phyloP scores from a whole-genome alignment of 192 early-diverging fungal species.

The Coemansia javaensis region DNA sequence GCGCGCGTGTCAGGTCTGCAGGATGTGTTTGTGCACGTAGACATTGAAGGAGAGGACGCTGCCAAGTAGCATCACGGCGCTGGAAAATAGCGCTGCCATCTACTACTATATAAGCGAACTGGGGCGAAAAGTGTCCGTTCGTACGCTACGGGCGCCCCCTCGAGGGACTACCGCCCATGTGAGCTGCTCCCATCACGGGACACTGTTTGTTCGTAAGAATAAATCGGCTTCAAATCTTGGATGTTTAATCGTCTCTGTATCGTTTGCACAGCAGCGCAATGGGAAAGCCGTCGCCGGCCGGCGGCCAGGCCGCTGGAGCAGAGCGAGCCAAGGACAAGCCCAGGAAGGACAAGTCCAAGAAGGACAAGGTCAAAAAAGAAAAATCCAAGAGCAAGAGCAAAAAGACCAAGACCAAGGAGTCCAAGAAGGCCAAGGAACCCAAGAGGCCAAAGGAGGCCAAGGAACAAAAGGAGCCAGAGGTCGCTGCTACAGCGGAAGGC shows the following conservation, averaged over 20 bases:
- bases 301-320: too few relatives aligned
- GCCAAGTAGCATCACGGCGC: too few relatives aligned
- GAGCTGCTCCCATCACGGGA: too few relatives aligned
- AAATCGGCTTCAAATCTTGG: too few relatives aligned
- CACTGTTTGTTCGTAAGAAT: too few relatives aligned
- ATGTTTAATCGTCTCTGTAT: too few relatives aligned
- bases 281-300: too few relatives aligned
- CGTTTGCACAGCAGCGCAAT: neutral
- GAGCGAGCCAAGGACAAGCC: neutral
- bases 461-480: slow-evolving; percentile 9
- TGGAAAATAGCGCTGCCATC: too few relatives aligned
- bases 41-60: slow-evolving; percentile 1
- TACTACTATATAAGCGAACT: too few relatives aligned
- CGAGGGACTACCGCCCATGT: too few relatives aligned
- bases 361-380: slow-evolving; percentile 1
- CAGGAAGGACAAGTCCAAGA: slow-evolving; percentile 4
- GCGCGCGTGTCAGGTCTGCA: slow-evolving; percentile 26
- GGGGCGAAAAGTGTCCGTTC: too few relatives aligned
- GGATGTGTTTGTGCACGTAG: slow-evolving; percentile 38
- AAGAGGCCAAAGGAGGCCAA: slow-evolving; percentile 4
- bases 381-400: slow-evolving; percentile 2
- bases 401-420: slow-evolving; percentile 9
- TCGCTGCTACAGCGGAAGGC: neutral
- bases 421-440: slow-evolving; percentile 7
- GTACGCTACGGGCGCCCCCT: too few relatives aligned